Percentiles rank a stretch among this genome's conserved stretches.
These are phyloP conservation scores for Loxodes magnus DNA, from an alignment of 73 alveolate species.

Conservation along the genomic window DNA sequence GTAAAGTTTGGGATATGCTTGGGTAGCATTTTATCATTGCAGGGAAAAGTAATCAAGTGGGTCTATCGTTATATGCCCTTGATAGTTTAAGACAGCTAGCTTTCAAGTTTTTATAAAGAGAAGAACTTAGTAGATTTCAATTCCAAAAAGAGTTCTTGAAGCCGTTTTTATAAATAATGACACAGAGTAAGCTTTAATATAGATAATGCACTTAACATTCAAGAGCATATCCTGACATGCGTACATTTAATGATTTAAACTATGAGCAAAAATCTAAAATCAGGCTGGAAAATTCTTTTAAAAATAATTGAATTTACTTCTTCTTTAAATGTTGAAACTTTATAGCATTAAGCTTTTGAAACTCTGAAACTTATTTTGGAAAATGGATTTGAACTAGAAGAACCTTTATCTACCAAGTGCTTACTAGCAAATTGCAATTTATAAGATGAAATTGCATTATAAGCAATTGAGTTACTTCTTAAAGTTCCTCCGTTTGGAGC, in stretches of 20 bases:
- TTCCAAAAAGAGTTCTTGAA: slow-evolving; percentile 62
- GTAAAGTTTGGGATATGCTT: slow-evolving; percentile 69
- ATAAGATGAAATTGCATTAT: slow-evolving; percentile 15
- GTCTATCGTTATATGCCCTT: slow-evolving; percentile 51
- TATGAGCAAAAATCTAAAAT: slow-evolving; percentile 13
- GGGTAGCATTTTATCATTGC: slow-evolving; percentile 65
- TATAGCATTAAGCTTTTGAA: slow-evolving; percentile 10
- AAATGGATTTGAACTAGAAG: slow-evolving; percentile 13
- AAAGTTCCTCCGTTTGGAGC: too few species aligned
- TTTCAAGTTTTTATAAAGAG: slow-evolving; percentile 44
- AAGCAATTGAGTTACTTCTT: neutral
- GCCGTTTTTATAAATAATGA: slow-evolving; percentile 69
- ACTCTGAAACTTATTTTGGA: slow-evolving; percentile 20
- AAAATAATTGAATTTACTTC: slow-evolving; percentile 15
- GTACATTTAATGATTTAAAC: slow-evolving; percentile 22
- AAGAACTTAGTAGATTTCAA: slow-evolving; percentile 54
- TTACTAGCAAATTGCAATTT: neutral
- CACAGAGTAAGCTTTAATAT: neutral
- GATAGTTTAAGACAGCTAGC: slow-evolving; percentile 74
- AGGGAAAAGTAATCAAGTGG: slow-evolving; percentile 50
- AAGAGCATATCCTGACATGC: slow-evolving; percentile 35
- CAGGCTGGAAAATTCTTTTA: slow-evolving; percentile 50
- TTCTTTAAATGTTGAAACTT: slow-evolving; percentile 14
- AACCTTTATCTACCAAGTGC: slow-evolving; percentile 18
- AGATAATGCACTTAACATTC: slow-evolving; percentile 25